phyloP scores from a whole-genome alignment of 1,284 basidiomycete genomes.

The Sanguinoderma infundibulare region DNA sequence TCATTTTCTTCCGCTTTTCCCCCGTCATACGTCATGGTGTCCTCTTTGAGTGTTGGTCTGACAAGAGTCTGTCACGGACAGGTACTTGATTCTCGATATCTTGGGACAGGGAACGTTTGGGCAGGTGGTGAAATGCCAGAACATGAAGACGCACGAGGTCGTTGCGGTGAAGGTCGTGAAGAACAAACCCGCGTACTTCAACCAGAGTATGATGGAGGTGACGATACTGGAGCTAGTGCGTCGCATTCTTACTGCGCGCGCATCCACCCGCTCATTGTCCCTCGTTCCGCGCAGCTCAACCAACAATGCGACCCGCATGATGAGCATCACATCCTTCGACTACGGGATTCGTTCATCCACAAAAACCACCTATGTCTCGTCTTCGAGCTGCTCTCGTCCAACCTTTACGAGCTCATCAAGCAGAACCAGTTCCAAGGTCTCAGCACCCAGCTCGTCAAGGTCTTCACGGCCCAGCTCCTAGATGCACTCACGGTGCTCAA shows the following conservation, averaged over 20 bases:
- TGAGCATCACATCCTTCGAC: slow-evolving; percentile 94
- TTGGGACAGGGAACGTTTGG: slow-evolving; percentile 99
- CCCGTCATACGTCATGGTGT: background rate
- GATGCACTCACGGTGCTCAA: slow-evolving; percentile 94
- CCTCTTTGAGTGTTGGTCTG: background rate
- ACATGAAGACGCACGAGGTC: slow-evolving; percentile 98
- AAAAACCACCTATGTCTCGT: slow-evolving; percentile 96
- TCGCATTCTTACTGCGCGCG: slow-evolving; percentile 20
- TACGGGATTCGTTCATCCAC: slow-evolving; percentile 97
- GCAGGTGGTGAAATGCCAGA: slow-evolving; percentile 99
- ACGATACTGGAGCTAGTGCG: slow-evolving; percentile 94
- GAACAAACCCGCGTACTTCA: slow-evolving; percentile 99
- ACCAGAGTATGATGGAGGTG: slow-evolving; percentile 99
- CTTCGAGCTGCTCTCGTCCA: slow-evolving; percentile 96
- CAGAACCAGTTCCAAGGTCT: slow-evolving; percentile 99
- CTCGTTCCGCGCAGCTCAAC: slow-evolving; percentile 71
- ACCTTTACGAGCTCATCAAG: slow-evolving; percentile 99
- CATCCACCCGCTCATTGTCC: background rate
- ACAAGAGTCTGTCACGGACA: slow-evolving; percentile 35
- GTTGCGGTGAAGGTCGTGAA: slow-evolving; percentile 99
- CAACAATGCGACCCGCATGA: slow-evolving; percentile 92
- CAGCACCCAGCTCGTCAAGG: slow-evolving; percentile 95
- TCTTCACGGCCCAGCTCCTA: slow-evolving; percentile 95
- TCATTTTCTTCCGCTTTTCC: slow-evolving; percentile 1
- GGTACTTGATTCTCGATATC: slow-evolving; percentile 97